Evolutionary conservation across 768 basidiomycete species (phyloP), one percentile per base, ranked within the genome.

Genomic region (Leccinum subgranulosum): DNA sequence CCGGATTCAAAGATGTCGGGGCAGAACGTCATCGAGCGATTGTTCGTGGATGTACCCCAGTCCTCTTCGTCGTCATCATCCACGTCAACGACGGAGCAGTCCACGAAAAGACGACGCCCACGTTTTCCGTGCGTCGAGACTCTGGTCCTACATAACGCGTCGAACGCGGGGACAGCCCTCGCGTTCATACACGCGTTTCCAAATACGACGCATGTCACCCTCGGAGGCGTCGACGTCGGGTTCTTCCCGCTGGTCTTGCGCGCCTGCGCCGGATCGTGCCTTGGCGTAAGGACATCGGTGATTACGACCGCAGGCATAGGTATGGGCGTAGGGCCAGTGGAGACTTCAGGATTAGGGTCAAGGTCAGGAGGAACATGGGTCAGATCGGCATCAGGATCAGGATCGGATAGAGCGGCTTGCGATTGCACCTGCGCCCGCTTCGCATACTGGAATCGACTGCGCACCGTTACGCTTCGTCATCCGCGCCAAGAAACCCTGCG

Each of bases 131-230:
- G 51, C 27, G 71, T 71, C 1, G 65, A 69, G 49, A 69, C 63
- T 17, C 27, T 71, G 4, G 67, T 71, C 2, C 39, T 71, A 3
- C 59, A 71, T 15, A 71, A 71, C 9, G 63, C 60, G 1, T 69
- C 65, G 7, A 73, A 53, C 21, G 58, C 63, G 11, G 60, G 57
- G 4, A 62, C 69, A 0, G 67, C 70, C 14, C 51, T 63, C 3
- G 53, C 65, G 0, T 71, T 71, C 50, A 61, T 71, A 39, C 63
- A 63, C 1, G 69, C 71, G 7, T 71, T 71, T n/a, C 69, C 69
- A 8, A 54, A 27, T 7, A 51, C 58, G 23, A 58, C 59, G 1
- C 58, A 64, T 17, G 62, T 55, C 21, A 71, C 58, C 14, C 60
- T 73, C 6, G 67, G 69, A 2, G 65, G 71, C 4, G 53, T 65